Percentiles rank a stretch among this genome's conserved stretches.
These are phyloP conservation scores for Melaleuca alternifolia DNA, from an alignment of 345 rosid species.

Conservation along the genomic window DNA sequence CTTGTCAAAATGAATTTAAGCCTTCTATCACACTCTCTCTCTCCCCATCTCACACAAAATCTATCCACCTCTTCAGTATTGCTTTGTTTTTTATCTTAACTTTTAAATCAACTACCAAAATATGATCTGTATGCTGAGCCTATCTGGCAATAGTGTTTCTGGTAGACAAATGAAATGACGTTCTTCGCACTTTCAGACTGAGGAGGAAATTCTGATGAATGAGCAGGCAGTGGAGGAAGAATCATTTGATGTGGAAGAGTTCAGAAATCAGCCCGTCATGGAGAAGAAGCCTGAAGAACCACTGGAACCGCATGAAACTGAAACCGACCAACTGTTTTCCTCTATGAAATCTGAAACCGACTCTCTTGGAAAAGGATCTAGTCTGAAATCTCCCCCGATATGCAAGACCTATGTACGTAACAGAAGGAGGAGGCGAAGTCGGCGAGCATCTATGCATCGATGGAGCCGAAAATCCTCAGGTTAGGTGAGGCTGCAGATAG, in stretches of 20 bases:
- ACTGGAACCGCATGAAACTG: constrained; percentile 12
- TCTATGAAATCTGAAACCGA: background rate
- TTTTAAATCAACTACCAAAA: background rate
- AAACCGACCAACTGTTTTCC: background rate
- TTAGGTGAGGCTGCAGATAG: constrained; percentile 1
- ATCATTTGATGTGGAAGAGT: constrained; percentile 13
- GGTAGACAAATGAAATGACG: background rate
- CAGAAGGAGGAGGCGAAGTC: constrained; percentile 42
- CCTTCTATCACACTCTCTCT: background rate
- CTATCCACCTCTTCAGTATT: background rate
- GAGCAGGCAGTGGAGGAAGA: constrained; percentile 38
- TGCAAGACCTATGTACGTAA: constrained; percentile 30
- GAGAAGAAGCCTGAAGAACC: constrained; percentile 10
- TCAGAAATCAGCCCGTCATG: constrained; percentile 5
- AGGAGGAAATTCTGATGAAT: constrained; percentile 14
- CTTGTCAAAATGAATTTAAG: background rate
- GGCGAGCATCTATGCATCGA: constrained; percentile 24
- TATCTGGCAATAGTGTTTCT: background rate
- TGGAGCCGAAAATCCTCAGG: constrained; percentile 29
- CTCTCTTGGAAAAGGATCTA: constrained; percentile 4
- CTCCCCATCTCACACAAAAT: background rate
- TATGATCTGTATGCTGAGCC: background rate
- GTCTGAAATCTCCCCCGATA: constrained; percentile 16
- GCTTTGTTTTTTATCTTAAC: background rate
- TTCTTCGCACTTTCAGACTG: constrained; percentile 8